These are phyloP conservation scores for Phytophthora brassicae DNA, from an alignment of 352 stramenopile genomes.

Conservation along the genomic window DNA sequence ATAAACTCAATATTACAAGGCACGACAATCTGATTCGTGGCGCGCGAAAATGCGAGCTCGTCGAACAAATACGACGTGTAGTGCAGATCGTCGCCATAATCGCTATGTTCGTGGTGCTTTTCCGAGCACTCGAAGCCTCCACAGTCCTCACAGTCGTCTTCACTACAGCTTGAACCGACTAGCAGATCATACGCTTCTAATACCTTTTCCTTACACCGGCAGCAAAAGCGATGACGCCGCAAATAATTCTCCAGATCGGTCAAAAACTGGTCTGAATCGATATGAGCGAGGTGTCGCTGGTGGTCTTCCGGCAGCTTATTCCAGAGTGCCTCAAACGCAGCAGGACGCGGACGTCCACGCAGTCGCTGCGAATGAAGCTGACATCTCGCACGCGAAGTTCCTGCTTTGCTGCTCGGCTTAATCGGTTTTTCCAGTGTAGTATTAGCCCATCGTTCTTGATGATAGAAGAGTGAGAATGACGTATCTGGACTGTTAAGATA, in stretches of 20 bases:
- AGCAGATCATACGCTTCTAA: conserved; percentile 88
- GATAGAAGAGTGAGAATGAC: conserved; percentile 73
- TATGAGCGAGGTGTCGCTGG: conserved; percentile 79
- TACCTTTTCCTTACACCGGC: conserved; percentile 87
- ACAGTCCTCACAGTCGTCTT: conserved; percentile 87
- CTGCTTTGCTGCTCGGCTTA: conserved; percentile 36
- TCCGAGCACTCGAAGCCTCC: conserved; percentile 75
- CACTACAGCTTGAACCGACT: conserved; percentile 80
- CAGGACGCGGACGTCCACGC: conserved; percentile 65
- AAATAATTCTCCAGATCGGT: conserved; percentile 84
- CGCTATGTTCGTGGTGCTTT: conserved; percentile 69
- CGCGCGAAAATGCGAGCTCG: conserved; percentile 79
- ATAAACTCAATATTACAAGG: conserved; percentile 87
- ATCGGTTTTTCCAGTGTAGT: conserved; percentile 53
- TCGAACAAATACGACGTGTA: conserved; percentile 89
- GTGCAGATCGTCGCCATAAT: conserved; percentile 83
- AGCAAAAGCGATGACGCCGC: conserved; percentile 86
- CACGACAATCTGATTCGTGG: conserved; percentile 82
- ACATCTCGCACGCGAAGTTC: conserved; percentile 56
- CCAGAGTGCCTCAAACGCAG: conserved; percentile 79
- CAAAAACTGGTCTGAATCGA: conserved; percentile 87
- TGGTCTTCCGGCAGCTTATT: conserved; percentile 77
- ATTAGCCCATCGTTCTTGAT: conserved; percentile 72
- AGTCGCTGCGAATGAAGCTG: conserved; percentile 77
- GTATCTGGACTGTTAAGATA: conserved; percentile 69